These are phyloP conservation scores for Isatis tinctoria DNA, from an alignment of 345 rosid species.

Conservation along the genomic window DNA sequence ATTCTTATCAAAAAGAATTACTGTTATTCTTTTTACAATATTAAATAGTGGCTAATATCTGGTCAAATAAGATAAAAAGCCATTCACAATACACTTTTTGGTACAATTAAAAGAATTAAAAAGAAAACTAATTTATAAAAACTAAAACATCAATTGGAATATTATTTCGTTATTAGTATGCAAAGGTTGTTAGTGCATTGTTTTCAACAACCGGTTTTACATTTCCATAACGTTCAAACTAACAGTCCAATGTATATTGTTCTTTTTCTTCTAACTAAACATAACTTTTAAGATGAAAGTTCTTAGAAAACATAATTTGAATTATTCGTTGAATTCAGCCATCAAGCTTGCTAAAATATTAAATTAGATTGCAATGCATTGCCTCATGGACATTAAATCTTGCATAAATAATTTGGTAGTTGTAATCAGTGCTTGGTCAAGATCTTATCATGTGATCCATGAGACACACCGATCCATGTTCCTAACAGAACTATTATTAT, in stretches of 20 bases:
- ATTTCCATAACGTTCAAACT: not conserved
- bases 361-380: not conserved
- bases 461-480: slow-evolving; percentile 17
- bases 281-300: not conserved
- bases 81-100: no score
- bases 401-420: not conserved
- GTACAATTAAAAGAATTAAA: no score
- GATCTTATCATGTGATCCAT: slow-evolving; percentile 15
- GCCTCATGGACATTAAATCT: not conserved
- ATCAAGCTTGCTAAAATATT: not conserved
- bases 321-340: not conserved
- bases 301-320: not conserved
- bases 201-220: not conserved
- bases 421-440: slow-evolving; percentile 16
- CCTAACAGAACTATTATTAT: not conserved
- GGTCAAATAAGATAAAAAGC: no score
- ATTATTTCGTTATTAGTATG: no score
- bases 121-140: no score
- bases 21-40: no score
- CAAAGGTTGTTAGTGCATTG: no score
- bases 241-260: not conserved
- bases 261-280: not conserved
- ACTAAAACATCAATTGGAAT: no score
- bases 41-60: no score
- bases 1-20: no score